phyloP scores from a whole-genome alignment of 176 grass and related monocot species.

The Miscanthus lutarioriparius region DNA sequence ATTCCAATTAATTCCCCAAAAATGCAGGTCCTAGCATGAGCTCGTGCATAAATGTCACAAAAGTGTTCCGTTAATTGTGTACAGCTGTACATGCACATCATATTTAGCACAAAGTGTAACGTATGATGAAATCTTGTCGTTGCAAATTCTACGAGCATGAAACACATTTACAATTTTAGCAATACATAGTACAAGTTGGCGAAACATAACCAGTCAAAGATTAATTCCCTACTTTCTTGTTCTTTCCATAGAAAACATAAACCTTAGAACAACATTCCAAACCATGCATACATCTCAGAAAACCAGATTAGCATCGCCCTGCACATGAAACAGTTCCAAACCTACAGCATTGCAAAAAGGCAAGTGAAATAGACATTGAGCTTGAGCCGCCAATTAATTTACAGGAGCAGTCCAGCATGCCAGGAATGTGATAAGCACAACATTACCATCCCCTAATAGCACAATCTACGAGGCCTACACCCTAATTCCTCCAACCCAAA shows the following conservation, averaged over 20 bases:
- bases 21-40: neutral
- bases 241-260: neutral
- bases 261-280: neutral
- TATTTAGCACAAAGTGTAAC: neutral
- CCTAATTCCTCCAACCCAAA: neutral
- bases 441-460: neutral
- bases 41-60: neutral
- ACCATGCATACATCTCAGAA: neutral
- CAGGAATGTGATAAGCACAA: neutral
- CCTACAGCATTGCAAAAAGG: neutral
- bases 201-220: neutral
- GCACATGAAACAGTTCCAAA: neutral
- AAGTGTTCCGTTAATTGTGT: neutral
- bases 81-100: neutral
- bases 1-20: too few relatives aligned
- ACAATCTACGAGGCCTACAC: neutral
- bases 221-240: neutral
- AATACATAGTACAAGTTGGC: too few relatives aligned
- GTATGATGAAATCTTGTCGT: neutral
- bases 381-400: neutral
- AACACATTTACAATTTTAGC: neutral
- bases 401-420: neutral
- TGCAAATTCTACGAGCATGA: neutral
- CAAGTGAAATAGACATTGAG: neutral
- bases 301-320: too few relatives aligned